These are phyloP conservation scores for Trametopsis cervina DNA, from an alignment of 768 basidiomycete species.

Conservation along the genomic window DNA sequence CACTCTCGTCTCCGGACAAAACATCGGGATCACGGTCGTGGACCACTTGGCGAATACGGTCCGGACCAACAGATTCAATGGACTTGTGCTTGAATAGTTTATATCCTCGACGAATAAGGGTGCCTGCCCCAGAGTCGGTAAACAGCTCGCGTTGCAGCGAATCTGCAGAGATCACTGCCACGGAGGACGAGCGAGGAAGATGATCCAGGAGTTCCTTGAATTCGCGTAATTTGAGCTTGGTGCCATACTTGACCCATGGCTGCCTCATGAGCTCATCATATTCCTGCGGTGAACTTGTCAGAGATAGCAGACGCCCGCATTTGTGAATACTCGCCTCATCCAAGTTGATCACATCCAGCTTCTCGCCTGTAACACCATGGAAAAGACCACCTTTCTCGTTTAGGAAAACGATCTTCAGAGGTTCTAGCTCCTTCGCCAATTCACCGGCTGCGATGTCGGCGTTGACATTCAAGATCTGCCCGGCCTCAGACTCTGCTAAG, in stretches of 20 bases:
- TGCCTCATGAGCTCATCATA: constrained; percentile 96
- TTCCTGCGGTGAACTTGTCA: constrained; percentile 45
- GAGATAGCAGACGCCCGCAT: background rate
- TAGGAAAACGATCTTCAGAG: constrained; percentile 96
- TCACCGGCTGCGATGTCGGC: constrained; percentile 98
- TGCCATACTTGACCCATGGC: constrained; percentile 98
- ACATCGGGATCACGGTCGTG: constrained; percentile 95
- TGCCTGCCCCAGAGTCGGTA: constrained; percentile 96
- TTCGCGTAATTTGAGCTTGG: constrained; percentile 97
- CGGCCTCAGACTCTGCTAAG: constrained; percentile 89
- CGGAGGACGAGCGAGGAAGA: constrained; percentile 95
- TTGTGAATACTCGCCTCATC: constrained; percentile 65
- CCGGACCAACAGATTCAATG: constrained; percentile 82
- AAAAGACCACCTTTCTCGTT: constrained; percentile 98
- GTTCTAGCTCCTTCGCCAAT: constrained; percentile 95
- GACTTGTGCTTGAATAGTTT: constrained; percentile 88
- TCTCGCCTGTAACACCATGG: constrained; percentile 96
- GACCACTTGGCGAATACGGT: constrained; percentile 90
- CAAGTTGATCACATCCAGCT: constrained; percentile 92
- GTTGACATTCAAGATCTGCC: constrained; percentile 99
- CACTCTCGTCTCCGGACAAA: constrained; percentile 71
- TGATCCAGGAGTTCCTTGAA: constrained; percentile 99
- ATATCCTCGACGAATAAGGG: constrained; percentile 96
- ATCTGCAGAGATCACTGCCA: constrained; percentile 92
- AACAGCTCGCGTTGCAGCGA: constrained; percentile 97